Evolutionary conservation across 495 filamentous ascomycete genomes (phyloP), one percentile per base, ranked within the genome.

Genomic region (Penicillium odoratum): DNA sequence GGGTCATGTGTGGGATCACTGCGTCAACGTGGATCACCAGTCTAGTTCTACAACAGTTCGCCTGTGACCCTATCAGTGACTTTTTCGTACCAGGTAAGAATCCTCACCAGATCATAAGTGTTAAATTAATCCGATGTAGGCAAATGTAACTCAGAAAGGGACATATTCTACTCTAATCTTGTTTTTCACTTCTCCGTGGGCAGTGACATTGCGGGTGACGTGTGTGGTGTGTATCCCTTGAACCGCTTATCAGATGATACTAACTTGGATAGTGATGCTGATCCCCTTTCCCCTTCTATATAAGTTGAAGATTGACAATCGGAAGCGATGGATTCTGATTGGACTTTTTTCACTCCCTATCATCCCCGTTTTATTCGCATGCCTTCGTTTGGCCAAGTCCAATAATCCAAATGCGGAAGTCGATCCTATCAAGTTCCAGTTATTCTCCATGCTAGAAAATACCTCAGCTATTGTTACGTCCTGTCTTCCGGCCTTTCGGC

Each of bases 11-110:
- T 38, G 43, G 45, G 34, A 33, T 55, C 30, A 53, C 51, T 8
- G 51, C 38, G 38, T 42, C 51, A 3, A 53, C 51, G 5, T 53
- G 51, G 51, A 53, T 53, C 7, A 53, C 31, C 13, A 53, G 51
- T 44, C 26, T 53, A 10, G 36, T 44, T 5, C 38, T 53, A 10
- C 51, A 53, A 28, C 21, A 53, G 38, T 53, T 53, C n/a, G 51
- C 51, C 10, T 53, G 51, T 29, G 38, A 53, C 10, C 51, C 51
- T 29, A 53, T 53, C 11, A 15, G 18, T 1, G 49, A 34, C 31
- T 51, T 51, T 30, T 53, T 46, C 13, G 11, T 26, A 26, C 43
- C 25, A 25, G 43, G 43, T 46, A 46, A 44, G 8, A 6, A 16
- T 9, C 7, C 3, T 11, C 33, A 44, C n/a, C 42, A 16, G 42